Percentiles rank a stretch among this genome's conserved stretches.
phyloP scores from a whole-genome alignment of 2,329 filamentous ascomycete genomes.

The Scytalidium sp. region DNA sequence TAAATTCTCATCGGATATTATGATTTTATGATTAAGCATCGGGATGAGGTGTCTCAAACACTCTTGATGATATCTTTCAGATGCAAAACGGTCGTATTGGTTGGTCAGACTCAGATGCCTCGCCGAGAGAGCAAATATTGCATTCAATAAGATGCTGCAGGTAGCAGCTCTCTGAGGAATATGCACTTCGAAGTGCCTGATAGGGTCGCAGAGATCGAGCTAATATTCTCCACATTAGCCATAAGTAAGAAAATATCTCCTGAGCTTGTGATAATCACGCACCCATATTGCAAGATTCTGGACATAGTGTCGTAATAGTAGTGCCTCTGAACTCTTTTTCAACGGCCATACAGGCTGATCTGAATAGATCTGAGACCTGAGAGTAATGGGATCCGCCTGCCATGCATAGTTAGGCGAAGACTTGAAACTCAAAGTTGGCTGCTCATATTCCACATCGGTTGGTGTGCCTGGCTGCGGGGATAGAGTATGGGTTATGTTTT shows the following conservation, averaged over 20 bases:
- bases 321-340: slow-evolving; percentile 13
- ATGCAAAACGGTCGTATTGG: slow-evolving; percentile 45
- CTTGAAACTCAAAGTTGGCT: too few relatives aligned
- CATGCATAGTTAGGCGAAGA: neutral
- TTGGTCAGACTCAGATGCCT: slow-evolving; percentile 49
- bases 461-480: too few relatives aligned
- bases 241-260: neutral
- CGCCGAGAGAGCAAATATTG: slow-evolving; percentile 54
- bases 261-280: slow-evolving; percentile 1
- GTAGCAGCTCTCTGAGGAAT: slow-evolving; percentile 50
- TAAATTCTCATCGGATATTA: slow-evolving; percentile 45
- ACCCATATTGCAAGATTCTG: slow-evolving; percentile 22
- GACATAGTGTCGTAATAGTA: slow-evolving; percentile 17
- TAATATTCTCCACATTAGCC: slow-evolving; percentile 1
- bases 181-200: slow-evolving; percentile 47
- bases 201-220: slow-evolving; percentile 21
- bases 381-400: neutral
- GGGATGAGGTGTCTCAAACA: slow-evolving; percentile 50
- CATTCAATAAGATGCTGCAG: slow-evolving; percentile 51
- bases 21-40: slow-evolving; percentile 37
- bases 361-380: slow-evolving; percentile 9
- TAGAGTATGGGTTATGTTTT: too few relatives aligned
- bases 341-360: slow-evolving; percentile 17
- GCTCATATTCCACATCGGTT: too few relatives aligned
- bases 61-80: slow-evolving; percentile 50